Base-by-base conservation (phyloP, 1,284 basidiomycete genomes). In the Phlebopus sp. region DNA sequence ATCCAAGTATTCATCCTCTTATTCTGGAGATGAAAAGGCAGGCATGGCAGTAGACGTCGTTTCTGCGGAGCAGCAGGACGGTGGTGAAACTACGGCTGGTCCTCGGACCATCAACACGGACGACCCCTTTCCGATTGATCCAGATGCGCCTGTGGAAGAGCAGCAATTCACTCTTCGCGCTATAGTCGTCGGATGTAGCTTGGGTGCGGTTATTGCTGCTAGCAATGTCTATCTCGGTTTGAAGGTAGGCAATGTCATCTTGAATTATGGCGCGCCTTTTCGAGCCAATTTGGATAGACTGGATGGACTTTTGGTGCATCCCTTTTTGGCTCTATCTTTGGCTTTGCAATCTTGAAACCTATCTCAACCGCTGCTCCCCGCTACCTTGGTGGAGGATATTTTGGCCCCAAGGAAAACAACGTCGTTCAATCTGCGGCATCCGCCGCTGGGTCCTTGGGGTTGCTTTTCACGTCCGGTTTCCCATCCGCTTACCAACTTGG, bases 171-270 rank as follows among this genome's bases (percentile, higher is more conserved):
- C 81, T 14, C 51, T 82, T 54, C 75, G 74, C 63, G 78, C 85
- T 27, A 55, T 85, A 37, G 52, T 83, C 32, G 78, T 85, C 41
- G 84, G 84, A 47, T 77, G 76, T 55, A 50, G 56, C n/a, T 71
- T 85, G n/a, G 82, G 82, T 29, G 75, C 76, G 23, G 56, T 86
- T 53, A 75, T 82, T 21, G 78, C 78, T 37, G 79, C 82, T 13
- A 80, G 78, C 49, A 84, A 83, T 61, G 76, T 86, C 51, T 85
- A 86, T 62, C 76, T 86, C 31, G 81, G 84, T 40, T 63, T 86
- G 51, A 86, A 86, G 49, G 59, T 59, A 17, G 18, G 48, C 41
- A 5, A 14, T 25, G 19, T 14, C 38, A 5, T 29, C 30, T 29
- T 3, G 7, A 43, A 14, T 34, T n/a, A 29, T 32, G 15, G 31